These are phyloP conservation scores for Vanrija sp. DNA, from an alignment of 1,284 basidiomycete genomes.

Conservation along the genomic window DNA sequence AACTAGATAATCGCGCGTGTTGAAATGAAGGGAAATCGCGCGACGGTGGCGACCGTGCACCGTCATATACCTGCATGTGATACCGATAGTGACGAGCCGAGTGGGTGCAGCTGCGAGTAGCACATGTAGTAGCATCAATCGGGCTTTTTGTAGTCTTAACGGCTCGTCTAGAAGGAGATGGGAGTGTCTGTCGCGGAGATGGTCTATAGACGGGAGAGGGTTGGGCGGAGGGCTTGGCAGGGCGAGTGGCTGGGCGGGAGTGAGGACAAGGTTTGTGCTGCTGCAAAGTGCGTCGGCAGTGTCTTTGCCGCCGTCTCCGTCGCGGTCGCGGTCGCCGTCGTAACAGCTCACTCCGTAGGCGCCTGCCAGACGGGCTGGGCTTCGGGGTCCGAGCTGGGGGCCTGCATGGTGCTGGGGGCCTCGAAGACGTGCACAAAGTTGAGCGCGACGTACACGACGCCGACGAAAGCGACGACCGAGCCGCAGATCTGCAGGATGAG, in stretches of 20 bases:
- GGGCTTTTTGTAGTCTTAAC: too few species aligned
- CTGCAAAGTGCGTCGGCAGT: too few species aligned
- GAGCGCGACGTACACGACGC: constrained; percentile 42
- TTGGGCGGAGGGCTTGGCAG: not conserved
- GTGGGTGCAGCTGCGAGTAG: too few species aligned
- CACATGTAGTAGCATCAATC: too few species aligned
- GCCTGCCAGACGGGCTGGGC: constrained; percentile 41
- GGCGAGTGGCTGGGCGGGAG: too few species aligned
- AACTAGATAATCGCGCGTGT: not conserved
- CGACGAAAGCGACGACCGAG: constrained; percentile 39
- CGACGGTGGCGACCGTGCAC: not conserved
- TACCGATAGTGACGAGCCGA: not conserved
- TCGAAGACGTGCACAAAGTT: constrained; percentile 45
- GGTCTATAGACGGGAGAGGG: not conserved
- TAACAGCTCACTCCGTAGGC: constrained; percentile 23
- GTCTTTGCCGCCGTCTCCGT: too few species aligned
- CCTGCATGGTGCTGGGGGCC: constrained; percentile 39
- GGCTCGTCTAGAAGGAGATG: too few species aligned
- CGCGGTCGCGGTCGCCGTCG: not conserved
- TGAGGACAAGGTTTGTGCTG: too few species aligned
- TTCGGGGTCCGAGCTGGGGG: constrained; percentile 24
- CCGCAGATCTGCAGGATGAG: constrained; percentile 48
- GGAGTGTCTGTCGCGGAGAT: not conserved
- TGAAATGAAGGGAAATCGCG: not conserved
- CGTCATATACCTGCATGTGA: constrained; percentile 9